A percentile compares a stretch with the other conserved stretches of the same genome.
These are phyloP conservation scores for Neoboletus brunneissimus DNA, from an alignment of 768 basidiomycete genomes.

Conservation along the genomic window DNA sequence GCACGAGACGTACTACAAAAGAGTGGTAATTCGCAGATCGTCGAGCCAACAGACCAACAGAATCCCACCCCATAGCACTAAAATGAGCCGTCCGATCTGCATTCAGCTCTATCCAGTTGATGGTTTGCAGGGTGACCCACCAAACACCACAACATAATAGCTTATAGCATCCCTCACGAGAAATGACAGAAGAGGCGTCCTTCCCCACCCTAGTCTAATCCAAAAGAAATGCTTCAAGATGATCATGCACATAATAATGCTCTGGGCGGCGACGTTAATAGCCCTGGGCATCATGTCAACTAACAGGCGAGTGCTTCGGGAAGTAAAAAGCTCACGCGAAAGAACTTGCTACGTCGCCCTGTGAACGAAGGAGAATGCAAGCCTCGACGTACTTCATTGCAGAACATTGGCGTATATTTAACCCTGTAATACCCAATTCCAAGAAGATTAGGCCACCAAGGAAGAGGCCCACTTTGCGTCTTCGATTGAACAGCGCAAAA, in stretches of 20 bases:
- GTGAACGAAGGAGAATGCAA: constrained; percentile 27
- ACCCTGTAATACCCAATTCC: constrained; percentile 14
- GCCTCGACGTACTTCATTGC: not conserved
- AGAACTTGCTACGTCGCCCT: not conserved
- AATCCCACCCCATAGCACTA: constrained; percentile 3
- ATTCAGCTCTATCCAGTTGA: not conserved
- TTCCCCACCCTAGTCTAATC: constrained; percentile 39
- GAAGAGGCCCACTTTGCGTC: constrained; percentile 23
- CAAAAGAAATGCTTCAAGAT: constrained; percentile 35
- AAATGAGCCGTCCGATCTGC: not conserved
- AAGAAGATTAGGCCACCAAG: constrained; percentile 10
- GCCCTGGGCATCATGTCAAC: constrained; percentile 5
- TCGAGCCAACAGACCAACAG: not conserved
- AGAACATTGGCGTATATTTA: constrained; percentile 21
- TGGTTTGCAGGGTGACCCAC: constrained; percentile 23
- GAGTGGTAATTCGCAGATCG: not conserved
- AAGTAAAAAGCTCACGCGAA: not conserved
- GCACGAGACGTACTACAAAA: constrained; percentile 5
- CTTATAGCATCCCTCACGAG: constrained; percentile 47
- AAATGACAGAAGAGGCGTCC: constrained; percentile 39
- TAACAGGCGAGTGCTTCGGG: not conserved
- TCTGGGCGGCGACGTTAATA: constrained; percentile 33
- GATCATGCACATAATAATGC: constrained; percentile 39
- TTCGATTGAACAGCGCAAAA: constrained; percentile 35
- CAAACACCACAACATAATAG: constrained; percentile 40